Evolutionary conservation across 2,329 filamentous ascomycete genomes (phyloP).

Genomic region (Calycina marina): DNA sequence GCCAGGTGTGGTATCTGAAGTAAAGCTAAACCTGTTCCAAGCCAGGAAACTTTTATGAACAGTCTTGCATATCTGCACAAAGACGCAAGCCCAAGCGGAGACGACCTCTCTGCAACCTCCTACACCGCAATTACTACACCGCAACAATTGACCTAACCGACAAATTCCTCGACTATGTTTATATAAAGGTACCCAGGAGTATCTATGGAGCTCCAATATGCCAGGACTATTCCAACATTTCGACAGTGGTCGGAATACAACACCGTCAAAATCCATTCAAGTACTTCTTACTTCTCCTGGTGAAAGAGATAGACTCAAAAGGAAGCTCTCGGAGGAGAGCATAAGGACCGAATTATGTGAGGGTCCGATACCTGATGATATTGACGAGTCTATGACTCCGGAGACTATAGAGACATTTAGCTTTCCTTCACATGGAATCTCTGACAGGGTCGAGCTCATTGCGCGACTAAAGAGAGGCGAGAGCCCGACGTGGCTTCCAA

Average conservation of each 20-base stretch:
- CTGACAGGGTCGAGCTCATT: conserved; percentile 66
- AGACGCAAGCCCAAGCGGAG: conserved; percentile 2
- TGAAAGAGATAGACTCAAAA: conserved; percentile 13
- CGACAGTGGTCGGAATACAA: conserved; percentile 23
- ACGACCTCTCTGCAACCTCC: not conserved
- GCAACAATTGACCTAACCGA: conserved; percentile 1
- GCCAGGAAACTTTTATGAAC: too few relatives aligned
- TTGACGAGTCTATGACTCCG: conserved; percentile 2
- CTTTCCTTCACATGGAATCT: conserved; percentile 17
- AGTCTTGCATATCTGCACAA: conserved; percentile 1
- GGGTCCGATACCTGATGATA: conserved; percentile 29
- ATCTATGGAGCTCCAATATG: conserved; percentile 27
- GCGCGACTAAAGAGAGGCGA: conserved; percentile 68
- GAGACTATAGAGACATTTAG: conserved; percentile 9
- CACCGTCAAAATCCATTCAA: conserved; percentile 9
- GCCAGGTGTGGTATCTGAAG: too few relatives aligned
- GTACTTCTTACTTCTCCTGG: conserved; percentile 10
- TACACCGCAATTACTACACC: conserved; percentile 6
- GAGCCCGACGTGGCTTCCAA: conserved; percentile 59
- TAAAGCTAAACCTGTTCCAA: too few relatives aligned
- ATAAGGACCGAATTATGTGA: conserved; percentile 47
- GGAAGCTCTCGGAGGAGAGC: conserved; percentile 42
- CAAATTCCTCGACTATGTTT: conserved; percentile 11
- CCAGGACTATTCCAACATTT: conserved; percentile 45
- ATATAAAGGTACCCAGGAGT: conserved; percentile 10